These are phyloP conservation scores for Sonneratia caseolaris DNA, from an alignment of 345 rosid genomes.

Conservation along the genomic window DNA sequence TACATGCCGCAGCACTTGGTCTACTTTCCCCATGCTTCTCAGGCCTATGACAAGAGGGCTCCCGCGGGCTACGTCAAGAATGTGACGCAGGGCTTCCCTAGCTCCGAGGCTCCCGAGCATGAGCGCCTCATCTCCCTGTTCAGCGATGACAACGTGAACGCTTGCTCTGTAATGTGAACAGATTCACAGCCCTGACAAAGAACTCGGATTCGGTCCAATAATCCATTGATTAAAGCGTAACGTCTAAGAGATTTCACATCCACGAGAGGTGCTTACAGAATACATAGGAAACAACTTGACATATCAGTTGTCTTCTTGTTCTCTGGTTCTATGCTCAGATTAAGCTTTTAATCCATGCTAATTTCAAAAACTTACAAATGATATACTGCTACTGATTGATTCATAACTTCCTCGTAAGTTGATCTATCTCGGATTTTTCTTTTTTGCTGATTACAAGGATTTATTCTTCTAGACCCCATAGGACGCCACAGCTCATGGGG, in stretches of 20 bases:
- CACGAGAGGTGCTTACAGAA: not conserved
- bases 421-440: not conserved
- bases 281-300: not conserved
- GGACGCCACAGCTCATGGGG: too few species aligned
- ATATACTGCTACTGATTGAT: not conserved
- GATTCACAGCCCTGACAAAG: too few species aligned
- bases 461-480: too few species aligned
- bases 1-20: slow-evolving; percentile 61
- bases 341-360: not conserved
- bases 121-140: slow-evolving; percentile 49
- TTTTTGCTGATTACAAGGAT: too few species aligned
- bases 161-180: slow-evolving; percentile 58
- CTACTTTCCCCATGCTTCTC: slow-evolving; percentile 36
- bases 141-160: slow-evolving; percentile 72
- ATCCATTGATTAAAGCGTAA: too few species aligned
- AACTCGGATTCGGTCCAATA: too few species aligned
- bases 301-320: not conserved
- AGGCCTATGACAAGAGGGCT: slow-evolving; percentile 55
- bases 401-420: not conserved
- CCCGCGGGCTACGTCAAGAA: slow-evolving; percentile 55
- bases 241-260: not conserved
- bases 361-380: not conserved
- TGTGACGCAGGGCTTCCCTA: slow-evolving; percentile 43
- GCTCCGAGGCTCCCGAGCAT: slow-evolving; percentile 18
- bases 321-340: not conserved